Evolutionary conservation across 2,329 filamentous ascomycete genomes (phyloP).

Genomic region (Ophiostoma himal-ulmi): DNA sequence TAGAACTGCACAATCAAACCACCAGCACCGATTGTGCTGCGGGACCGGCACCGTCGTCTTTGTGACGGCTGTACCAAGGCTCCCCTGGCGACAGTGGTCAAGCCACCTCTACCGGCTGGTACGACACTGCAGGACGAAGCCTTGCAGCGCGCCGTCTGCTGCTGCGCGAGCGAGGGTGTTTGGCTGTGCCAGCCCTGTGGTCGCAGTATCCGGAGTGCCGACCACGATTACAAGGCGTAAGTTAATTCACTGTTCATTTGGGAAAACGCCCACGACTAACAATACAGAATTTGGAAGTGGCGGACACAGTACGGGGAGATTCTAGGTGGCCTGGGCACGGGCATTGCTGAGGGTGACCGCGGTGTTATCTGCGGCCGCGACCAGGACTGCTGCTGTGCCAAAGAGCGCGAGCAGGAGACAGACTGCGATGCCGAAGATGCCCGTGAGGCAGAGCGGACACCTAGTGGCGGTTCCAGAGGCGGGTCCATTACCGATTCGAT

Average conservation of each 20-base stretch:
- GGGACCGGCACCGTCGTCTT: conserved; percentile 72
- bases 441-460: conserved; percentile 39
- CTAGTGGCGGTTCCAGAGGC: conserved; percentile 19
- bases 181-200: conserved; percentile 88
- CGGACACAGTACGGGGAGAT: conserved; percentile 76
- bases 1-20: conserved; percentile 90
- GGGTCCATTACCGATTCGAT: conserved; percentile 16
- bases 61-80: conserved; percentile 69
- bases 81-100: conserved; percentile 55
- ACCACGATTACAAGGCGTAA: conserved; percentile 55
- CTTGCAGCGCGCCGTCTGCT: conserved; percentile 53
- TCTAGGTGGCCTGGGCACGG: conserved; percentile 73
- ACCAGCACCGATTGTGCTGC: conserved; percentile 60
- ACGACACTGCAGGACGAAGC: conserved; percentile 46
- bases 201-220: conserved; percentile 57
- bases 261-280: conserved; percentile 6
- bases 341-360: conserved; percentile 80
- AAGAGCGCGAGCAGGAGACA: conserved; percentile 74
- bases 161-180: conserved; percentile 52
- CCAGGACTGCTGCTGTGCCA: conserved; percentile 65
- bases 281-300: conserved; percentile 73
- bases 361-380: conserved; percentile 85
- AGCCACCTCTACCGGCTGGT: conserved; percentile 40
- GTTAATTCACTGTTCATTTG: conserved; percentile 25
- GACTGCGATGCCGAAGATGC: conserved; percentile 79